Base-by-base conservation (phyloP, 257 asterid species). In the Fraxinus excelsior region DNA sequence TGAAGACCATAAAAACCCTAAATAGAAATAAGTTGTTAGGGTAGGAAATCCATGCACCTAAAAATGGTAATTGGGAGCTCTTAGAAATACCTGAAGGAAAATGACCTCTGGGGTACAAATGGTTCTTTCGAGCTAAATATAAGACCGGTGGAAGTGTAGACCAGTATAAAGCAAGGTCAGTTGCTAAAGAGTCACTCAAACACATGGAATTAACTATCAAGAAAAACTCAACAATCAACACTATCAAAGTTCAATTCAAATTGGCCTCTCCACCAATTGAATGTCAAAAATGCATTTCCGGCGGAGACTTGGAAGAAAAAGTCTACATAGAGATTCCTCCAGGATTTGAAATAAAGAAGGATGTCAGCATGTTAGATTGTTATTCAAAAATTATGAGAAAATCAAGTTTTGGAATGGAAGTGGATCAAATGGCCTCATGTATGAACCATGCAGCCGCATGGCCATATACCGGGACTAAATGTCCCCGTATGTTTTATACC, bases 11-110 rank as follows among this genome's bases (percentile, higher is more conserved):
- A 12, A 49, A 1, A 25, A 32, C 12, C 31, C n/a, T 19, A 51
- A 12, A 10, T 35, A 71, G 76, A 44, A 25, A 16, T 11, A 6
- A 3, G 77, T 68, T 1, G 10, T 72, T 7, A 7, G 21, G 23
- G 58, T 31, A 25, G 76, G 56, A 60, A 5, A 13, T 70, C n/a
- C 49, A 58, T 35, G 38, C 38, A 35, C 38, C 6, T 7, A 44
- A 58, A 12, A 78, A 71, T 78, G 26, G 18, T 0, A 78, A 6
- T 34, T 78, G 76, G 81, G 66, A 7, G 7, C 6, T 60, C 0
- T 51, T 31, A 4, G 56, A 70, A 1, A 16, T 53, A 0, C 49
- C 46, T 7, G 19, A 56, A 12, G 67, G 35, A 3, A 66, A 11
- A 4, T 71, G 13, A 10, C 38, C 38, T 19, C 38, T 53, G 1